Evolutionary conservation across 2,329 filamentous ascomycete species (phyloP), one percentile per base, ranked within the genome.

Genomic region (Xylaria sp.): DNA sequence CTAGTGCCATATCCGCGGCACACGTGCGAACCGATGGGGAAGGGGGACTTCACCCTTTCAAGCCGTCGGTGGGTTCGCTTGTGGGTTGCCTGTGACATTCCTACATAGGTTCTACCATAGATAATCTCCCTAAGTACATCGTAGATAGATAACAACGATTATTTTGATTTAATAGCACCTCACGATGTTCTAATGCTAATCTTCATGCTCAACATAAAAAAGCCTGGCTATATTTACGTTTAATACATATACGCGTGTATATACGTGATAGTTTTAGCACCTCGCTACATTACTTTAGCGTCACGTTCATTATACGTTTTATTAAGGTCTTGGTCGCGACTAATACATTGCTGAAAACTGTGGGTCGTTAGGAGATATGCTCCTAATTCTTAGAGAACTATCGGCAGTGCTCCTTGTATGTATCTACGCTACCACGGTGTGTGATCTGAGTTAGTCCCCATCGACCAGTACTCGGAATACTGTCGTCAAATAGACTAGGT

Each of bases 21-120:
- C 65, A 60, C 32, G 48, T 67, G 48, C 36, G 39, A 60, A 67
- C 54, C 19, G 34, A 36, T 60, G n/a, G 39, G 19, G 39, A 11
- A 21, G 24, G 61, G 24, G 61, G 60, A 36, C 54, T 61, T 61
- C 27, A 32, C 51, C 21, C 61, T 51, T 53, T 61, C 54, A 57
- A 61, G 51, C 42, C 65, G 42, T 64, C 21, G 56, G 65, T 55
- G 53, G 61, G 51, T 51, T 56, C 12, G 12, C 48, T 42, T 17
- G 30, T 56, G 30, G 47, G 36, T 55, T 59, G 30, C 45, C 39
- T 45, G 8, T n/a, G 19, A 30, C 32, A 27, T 61, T 60, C 12
- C 34, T n/a, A 27, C 4, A 27, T 27, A 47, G 42, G 53, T 14
- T 51, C 48, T 24, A 50, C 8, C 9, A 51, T 51, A 51, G 21